phyloP scores from a whole-genome alignment of 2,329 filamentous ascomycete species.

The Fusarium caatingaense region DNA sequence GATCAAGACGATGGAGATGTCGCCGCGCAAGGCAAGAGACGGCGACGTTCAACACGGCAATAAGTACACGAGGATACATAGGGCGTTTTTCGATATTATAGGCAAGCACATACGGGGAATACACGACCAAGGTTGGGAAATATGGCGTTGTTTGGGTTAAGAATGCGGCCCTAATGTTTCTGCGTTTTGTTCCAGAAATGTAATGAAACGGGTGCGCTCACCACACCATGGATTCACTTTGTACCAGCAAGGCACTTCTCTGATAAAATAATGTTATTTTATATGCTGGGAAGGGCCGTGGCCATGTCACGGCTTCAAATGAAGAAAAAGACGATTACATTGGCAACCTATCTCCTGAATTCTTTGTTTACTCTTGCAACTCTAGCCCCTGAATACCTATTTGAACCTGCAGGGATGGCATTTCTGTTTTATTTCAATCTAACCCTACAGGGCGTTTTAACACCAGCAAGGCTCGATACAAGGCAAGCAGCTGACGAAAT shows the following conservation, averaged over 20 bases:
- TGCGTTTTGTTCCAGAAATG: not conserved
- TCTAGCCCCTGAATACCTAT: not conserved
- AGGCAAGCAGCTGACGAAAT: not conserved
- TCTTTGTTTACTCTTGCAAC: not conserved
- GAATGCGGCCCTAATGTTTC: conserved; percentile 2
- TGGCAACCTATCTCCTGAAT: not conserved
- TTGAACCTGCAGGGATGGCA: not conserved
- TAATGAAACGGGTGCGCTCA: conserved; percentile 2
- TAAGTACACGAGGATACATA: conserved; percentile 15
- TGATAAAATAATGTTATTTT: conserved; percentile 10
- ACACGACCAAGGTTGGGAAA: conserved; percentile 25
- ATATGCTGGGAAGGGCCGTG: not conserved
- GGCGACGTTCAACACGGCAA: conserved; percentile 35
- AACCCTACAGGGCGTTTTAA: not conserved
- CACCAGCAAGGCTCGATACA: too few species aligned
- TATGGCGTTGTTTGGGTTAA: conserved; percentile 12
- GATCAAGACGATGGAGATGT: conserved; percentile 51
- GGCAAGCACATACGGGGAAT: conserved; percentile 13
- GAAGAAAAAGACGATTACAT: not conserved
- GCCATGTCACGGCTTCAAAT: not conserved
- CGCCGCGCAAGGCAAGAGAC: conserved; percentile 39
- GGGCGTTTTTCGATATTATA: conserved; percentile 34
- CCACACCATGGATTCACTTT: conserved; percentile 34
- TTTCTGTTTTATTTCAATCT: too few species aligned
- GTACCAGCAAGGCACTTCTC: conserved; percentile 20